Evolutionary conservation across 805 yeast genomes (phyloP).

Genomic region (Cyberlindnera maritima): DNA sequence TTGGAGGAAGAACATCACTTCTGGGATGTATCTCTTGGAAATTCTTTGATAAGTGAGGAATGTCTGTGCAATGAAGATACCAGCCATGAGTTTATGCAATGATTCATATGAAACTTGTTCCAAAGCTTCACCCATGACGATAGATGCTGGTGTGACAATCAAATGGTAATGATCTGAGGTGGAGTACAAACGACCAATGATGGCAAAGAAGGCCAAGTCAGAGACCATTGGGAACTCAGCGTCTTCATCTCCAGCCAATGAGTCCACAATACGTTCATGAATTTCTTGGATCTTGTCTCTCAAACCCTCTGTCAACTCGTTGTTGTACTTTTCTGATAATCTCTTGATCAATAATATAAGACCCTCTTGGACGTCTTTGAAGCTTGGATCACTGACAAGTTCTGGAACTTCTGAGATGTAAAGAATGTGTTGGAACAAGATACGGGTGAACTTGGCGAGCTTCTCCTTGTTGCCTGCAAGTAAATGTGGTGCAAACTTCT

Average conservation of each 20-base stretch:
- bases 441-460: constrained; percentile 58
- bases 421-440: constrained; percentile 61
- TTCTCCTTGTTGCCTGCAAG: constrained; percentile 81
- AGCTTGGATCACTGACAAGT: constrained; percentile 32
- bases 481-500: constrained; percentile 67
- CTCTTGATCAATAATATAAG: constrained; percentile 48
- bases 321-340: constrained; percentile 64
- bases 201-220: constrained; percentile 65
- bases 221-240: constrained; percentile 38
- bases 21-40: constrained; percentile 83
- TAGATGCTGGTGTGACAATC: constrained; percentile 78
- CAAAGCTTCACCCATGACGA: constrained; percentile 69
- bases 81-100: constrained; percentile 48
- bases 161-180: constrained; percentile 95
- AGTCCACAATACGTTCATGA: constrained; percentile 46
- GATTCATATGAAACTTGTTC: constrained; percentile 45
- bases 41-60: constrained; percentile 71
- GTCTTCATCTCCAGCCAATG: constrained; percentile 27
- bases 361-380: constrained; percentile 38
- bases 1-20: constrained; percentile 58
- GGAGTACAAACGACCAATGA: constrained; percentile 79
- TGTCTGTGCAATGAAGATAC: constrained; percentile 63
- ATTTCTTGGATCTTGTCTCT: constrained; percentile 55
- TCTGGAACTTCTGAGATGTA: constrained; percentile 41
- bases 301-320: constrained; percentile 57